phyloP scores from a whole-genome alignment of 2,329 filamentous ascomycete species.

The Ophiostoma pallidulum region DNA sequence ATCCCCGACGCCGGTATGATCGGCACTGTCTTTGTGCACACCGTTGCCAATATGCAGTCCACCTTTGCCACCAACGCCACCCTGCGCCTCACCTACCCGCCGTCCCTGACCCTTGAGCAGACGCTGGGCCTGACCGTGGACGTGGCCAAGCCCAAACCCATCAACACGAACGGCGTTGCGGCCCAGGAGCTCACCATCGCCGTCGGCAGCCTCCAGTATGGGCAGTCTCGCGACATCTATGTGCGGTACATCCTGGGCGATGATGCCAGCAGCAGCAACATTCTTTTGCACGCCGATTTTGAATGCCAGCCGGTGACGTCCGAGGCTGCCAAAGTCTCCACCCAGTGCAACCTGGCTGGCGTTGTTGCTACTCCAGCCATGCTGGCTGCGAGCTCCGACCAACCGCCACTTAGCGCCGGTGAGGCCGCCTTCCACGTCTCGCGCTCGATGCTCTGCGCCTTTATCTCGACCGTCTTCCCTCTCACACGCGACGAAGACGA shows the following conservation, averaged over 20 bases:
- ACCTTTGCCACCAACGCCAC: slow-evolving; percentile 43
- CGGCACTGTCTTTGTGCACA: slow-evolving; percentile 20
- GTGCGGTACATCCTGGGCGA: slow-evolving; percentile 27
- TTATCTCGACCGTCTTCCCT: slow-evolving; percentile 38
- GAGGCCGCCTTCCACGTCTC: slow-evolving; percentile 43
- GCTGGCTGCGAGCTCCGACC: background rate
- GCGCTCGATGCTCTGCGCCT: slow-evolving; percentile 40
- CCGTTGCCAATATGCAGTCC: slow-evolving; percentile 50
- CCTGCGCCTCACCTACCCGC: slow-evolving; percentile 33
- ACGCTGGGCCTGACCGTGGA: slow-evolving; percentile 31
- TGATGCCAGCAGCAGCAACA: background rate
- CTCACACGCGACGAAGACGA: slow-evolving; percentile 29
- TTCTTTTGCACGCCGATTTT: slow-evolving; percentile 27
- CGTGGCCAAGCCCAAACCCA: slow-evolving; percentile 14
- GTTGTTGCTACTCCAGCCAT: background rate
- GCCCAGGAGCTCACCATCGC: slow-evolving; percentile 26
- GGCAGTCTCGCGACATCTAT: slow-evolving; percentile 49
- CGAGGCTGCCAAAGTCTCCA: background rate
- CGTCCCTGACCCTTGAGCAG: slow-evolving; percentile 29
- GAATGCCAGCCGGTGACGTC: slow-evolving; percentile 25
- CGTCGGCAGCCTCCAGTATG: slow-evolving; percentile 48
- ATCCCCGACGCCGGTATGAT: slow-evolving; percentile 56
- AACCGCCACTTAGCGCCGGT: slow-evolving; percentile 19
- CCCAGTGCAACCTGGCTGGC: background rate
- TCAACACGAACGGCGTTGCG: slow-evolving; percentile 5